Evolutionary conservation across 1,284 basidiomycete species (phyloP).

Genomic region (Peniophora sp.): DNA sequence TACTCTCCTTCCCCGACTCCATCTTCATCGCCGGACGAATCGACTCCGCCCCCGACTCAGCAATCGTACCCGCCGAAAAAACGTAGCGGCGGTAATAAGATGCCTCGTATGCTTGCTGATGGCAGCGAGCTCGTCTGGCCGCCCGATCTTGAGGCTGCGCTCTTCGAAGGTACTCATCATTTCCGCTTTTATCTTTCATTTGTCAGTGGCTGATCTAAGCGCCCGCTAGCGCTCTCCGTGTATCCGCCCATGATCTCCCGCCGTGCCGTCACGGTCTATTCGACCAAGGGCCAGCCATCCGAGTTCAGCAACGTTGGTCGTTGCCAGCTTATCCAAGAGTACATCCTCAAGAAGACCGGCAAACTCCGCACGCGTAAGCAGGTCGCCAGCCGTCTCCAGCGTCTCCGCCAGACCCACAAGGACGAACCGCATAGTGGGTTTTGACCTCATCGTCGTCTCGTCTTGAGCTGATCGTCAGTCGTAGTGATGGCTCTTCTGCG

Average conservation of each 20-base stretch:
- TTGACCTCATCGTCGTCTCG: neutral
- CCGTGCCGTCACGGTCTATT: constrained; percentile 7
- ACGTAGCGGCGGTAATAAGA: neutral
- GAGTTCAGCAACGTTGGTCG: constrained; percentile 9
- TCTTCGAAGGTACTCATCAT: neutral
- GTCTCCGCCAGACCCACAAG: constrained; percentile 9
- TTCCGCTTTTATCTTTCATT: neutral
- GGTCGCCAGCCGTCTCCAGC: constrained; percentile 13
- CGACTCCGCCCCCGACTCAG: neutral
- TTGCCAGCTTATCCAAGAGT: constrained; percentile 13
- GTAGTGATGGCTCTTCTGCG: constrained; percentile 6
- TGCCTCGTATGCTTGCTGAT: neutral
- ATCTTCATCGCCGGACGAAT: neutral
- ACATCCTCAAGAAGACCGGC: constrained; percentile 11
- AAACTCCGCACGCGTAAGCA: constrained; percentile 13
- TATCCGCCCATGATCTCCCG: neutral
- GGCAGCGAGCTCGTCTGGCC: constrained; percentile 1
- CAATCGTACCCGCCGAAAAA: neutral
- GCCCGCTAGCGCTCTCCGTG: neutral
- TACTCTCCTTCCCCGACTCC: neutral
- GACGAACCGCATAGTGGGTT: constrained; percentile 11
- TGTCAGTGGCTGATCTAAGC: neutral
- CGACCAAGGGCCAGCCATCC: constrained; percentile 10
- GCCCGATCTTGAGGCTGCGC: neutral
- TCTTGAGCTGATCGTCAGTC: neutral